Conservation (phyloP, 495 filamentous ascomycete genomes). For the Echria macrotheca region DNA sequence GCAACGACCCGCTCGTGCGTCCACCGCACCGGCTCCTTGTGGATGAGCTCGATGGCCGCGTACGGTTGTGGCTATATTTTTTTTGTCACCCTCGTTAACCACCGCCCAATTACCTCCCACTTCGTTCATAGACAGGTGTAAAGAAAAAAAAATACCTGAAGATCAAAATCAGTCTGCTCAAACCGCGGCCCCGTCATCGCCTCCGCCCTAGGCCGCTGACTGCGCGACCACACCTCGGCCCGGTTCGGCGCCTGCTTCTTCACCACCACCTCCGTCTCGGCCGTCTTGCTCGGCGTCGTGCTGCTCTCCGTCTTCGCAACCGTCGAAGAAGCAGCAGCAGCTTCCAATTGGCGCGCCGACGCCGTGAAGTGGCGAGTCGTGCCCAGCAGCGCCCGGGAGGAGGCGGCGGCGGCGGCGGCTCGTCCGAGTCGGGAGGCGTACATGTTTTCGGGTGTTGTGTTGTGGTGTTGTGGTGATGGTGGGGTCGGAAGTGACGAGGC, state of each 20-base stretch:
- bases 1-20: constrained; percentile 71
- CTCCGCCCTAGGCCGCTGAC: constrained; percentile 69
- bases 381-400: constrained; percentile 24
- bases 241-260: constrained; percentile 87
- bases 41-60: constrained; percentile 91
- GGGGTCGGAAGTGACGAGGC: too few relatives aligned
- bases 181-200: constrained; percentile 94
- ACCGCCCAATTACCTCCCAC: too few relatives aligned
- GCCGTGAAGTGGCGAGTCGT: constrained; percentile 32
- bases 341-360: constrained; percentile 35
- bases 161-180: constrained; percentile 88
- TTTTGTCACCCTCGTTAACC: too few relatives aligned
- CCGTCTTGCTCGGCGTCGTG: too few relatives aligned
- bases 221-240: constrained; percentile 68
- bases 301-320: constrained; percentile 57
- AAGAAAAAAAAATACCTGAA: constrained; percentile 56
- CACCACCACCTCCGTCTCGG: constrained; percentile 49
- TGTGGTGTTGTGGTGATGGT: constrained; percentile 20
- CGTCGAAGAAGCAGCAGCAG: constrained; percentile 31
- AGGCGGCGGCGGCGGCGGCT: constrained; percentile 34
- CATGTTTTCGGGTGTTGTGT: constrained; percentile 40
- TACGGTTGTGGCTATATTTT: constrained; percentile 69
- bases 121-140: too few relatives aligned
- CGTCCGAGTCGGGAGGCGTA: constrained; percentile 51
- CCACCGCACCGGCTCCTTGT: constrained; percentile 92